Evolutionary conservation across 192 early-diverging fungal genomes (phyloP).

Genomic region (Funneliformis geosporum): DNA sequence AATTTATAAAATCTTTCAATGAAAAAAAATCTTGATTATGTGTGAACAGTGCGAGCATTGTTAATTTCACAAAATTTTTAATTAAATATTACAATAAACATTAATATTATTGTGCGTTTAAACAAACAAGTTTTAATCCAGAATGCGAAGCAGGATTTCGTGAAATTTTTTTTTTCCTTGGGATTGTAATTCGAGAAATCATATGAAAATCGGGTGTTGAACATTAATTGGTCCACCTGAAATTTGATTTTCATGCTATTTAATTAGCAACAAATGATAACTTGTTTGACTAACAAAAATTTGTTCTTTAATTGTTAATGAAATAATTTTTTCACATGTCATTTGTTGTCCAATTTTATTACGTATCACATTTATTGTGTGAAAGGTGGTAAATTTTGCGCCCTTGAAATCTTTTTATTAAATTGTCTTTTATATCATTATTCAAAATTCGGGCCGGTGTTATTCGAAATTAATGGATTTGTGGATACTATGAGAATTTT

Average conservation of each 20-base stretch:
- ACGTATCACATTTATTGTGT: background rate
- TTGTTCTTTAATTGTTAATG: background rate
- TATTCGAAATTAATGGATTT: background rate
- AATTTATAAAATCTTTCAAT: too few species aligned
- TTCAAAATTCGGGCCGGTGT: background rate
- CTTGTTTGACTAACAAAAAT: background rate
- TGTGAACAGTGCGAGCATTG: too few species aligned
- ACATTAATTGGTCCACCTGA: background rate
- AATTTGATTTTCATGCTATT: too few species aligned
- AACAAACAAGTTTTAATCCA: background rate
- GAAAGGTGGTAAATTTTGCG: background rate
- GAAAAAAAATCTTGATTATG: too few species aligned
- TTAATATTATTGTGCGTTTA: too few species aligned
- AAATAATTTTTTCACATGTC: background rate
- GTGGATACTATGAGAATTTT: background rate
- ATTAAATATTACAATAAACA: too few species aligned
- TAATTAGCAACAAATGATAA: background rate
- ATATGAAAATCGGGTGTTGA: background rate
- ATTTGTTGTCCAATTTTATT: background rate
- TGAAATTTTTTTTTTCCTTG: too few species aligned
- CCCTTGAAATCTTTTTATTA: background rate
- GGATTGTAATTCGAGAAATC: background rate
- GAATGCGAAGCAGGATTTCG: too few species aligned
- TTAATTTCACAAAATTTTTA: too few species aligned
- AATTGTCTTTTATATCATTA: background rate